Evolutionary conservation across 495 filamentous ascomycete species (phyloP), one percentile per base, ranked within the genome.

Genomic region (Penicillium canescens): DNA sequence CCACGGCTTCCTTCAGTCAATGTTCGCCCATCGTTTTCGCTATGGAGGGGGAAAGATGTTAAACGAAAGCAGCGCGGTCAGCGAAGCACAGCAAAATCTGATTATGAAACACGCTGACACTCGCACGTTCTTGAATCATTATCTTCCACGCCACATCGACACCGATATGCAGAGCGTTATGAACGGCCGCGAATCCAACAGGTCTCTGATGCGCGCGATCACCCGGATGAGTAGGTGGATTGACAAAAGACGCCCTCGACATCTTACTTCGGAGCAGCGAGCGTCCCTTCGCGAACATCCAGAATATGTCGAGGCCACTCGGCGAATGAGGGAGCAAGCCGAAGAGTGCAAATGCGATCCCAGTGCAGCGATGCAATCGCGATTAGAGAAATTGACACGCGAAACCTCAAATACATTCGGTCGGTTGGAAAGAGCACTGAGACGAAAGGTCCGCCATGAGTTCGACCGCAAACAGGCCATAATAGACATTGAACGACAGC

Each of bases 71-170:
- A 41, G 31, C 55, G 41, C 48, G 28, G 59, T 75, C 20, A 74
- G 69, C 54, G 68, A 76, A 52, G 64, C 63, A 38, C 57, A 73
- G 50, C 59, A 68, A 45, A 76, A 74, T 53, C 38, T 76, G 46
- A 76, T 73, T 9, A 68, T 73, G 55, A 64, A 71, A 46, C 58
- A 75, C 37, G 47, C 58, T 5, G 48, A 62, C 20, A 63, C 50
- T 44, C 23, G 53, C 4, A 71, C 69, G 20, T 72, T 72, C 52
- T 44, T 75, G 20, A 67, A 71, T 40, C 61, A 74, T 59, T 73
- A 75, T 55, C 67, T 69, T 57, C 67, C 42, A 37, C 61, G 65
- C 24, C 42, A 45, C n/a, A 61, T 73, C 24, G 62, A 66, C 24
- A 69, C 59, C 21, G 70, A 72, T 36, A 67, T 67, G 36, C 56